phyloP scores from a whole-genome alignment of 2,329 filamentous ascomycete species.

The Paraphoma chrysanthemicola region DNA sequence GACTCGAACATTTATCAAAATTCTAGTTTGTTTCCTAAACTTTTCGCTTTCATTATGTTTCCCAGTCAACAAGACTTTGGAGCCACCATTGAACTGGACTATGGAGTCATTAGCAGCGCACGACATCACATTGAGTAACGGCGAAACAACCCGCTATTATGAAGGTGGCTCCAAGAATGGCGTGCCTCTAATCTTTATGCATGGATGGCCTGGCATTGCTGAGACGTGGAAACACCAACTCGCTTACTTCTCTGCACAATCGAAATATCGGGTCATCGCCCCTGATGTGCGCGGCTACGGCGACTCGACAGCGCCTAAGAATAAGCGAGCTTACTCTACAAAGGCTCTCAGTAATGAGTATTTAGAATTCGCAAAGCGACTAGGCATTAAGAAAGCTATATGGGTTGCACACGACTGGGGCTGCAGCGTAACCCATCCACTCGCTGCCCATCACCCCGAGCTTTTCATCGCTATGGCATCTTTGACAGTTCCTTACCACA shows the following conservation, averaged over 20 bases:
- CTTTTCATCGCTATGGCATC: constrained; percentile 35
- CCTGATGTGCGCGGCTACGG: constrained; percentile 48
- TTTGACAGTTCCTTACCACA: constrained; percentile 51
- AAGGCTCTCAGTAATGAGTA: constrained; percentile 36
- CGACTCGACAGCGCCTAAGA: constrained; percentile 34
- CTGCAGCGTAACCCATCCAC: constrained; percentile 37
- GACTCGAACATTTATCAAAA: no score
- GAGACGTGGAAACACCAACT: constrained; percentile 48
- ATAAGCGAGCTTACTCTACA: constrained; percentile 39
- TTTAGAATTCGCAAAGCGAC: constrained; percentile 49
- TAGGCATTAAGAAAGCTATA: constrained; percentile 49
- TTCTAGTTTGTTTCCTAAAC: no score
- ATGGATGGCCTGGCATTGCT: constrained; percentile 47
- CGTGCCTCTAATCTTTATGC: constrained; percentile 33
- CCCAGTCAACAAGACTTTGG: no score
- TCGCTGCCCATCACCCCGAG: constrained; percentile 42
- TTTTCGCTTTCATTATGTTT: no score
- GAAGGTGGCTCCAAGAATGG: constrained; percentile 28
- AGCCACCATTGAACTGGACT: no score
- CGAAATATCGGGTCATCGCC: constrained; percentile 32
- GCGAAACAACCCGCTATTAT: constrained; percentile 32
- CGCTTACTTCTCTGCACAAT: constrained; percentile 35
- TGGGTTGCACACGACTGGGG: constrained; percentile 60
- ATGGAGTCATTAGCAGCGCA: background rate
- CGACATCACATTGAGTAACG: constrained; percentile 11